Conservation (phyloP, 495 filamentous ascomycete species). For the Penicillium ochrochloron region DNA sequence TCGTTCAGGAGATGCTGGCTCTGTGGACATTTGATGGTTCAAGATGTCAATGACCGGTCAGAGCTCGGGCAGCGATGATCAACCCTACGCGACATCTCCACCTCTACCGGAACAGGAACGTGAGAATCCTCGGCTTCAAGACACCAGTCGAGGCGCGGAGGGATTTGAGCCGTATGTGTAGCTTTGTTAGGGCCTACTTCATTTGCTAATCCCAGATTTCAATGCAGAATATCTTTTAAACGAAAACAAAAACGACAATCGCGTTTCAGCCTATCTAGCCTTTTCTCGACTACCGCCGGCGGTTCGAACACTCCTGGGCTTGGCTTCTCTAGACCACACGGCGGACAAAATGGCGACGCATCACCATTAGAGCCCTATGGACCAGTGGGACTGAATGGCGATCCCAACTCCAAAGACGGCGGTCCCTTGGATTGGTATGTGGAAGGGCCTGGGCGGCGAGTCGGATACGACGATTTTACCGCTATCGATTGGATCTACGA, state of each 20-base stretch:
- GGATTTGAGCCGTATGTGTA: constrained; percentile 52
- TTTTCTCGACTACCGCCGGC: constrained; percentile 50
- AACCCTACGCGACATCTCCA: constrained; percentile 16
- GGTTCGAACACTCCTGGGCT: constrained; percentile 30
- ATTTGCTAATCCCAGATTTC: constrained; percentile 19
- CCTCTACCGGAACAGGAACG: constrained; percentile 24
- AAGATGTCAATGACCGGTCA: constrained; percentile 35
- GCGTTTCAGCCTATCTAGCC: constrained; percentile 60
- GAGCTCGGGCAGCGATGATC: constrained; percentile 23
- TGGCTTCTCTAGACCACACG: constrained; percentile 27
- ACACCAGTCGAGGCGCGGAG: constrained; percentile 41
- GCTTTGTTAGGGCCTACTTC: background rate
- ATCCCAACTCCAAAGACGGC: constrained; percentile 64
- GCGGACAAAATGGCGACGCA: constrained; percentile 36
- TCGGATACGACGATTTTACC: constrained; percentile 94
- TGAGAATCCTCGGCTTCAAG: constrained; percentile 17
- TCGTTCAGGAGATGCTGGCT: constrained; percentile 26
- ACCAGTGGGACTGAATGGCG: constrained; percentile 42
- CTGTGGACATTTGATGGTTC: constrained; percentile 26
- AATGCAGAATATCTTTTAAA: constrained; percentile 76
- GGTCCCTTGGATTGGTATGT: constrained; percentile 81
- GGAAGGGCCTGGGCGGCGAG: constrained; percentile 87
- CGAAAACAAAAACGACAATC: constrained; percentile 71
- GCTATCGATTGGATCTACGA: constrained; percentile 99
- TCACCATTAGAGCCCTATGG: constrained; percentile 30